phyloP scores from a whole-genome alignment of 805 yeast genomes.

The Kregervanrija pseudodelftensis region DNA sequence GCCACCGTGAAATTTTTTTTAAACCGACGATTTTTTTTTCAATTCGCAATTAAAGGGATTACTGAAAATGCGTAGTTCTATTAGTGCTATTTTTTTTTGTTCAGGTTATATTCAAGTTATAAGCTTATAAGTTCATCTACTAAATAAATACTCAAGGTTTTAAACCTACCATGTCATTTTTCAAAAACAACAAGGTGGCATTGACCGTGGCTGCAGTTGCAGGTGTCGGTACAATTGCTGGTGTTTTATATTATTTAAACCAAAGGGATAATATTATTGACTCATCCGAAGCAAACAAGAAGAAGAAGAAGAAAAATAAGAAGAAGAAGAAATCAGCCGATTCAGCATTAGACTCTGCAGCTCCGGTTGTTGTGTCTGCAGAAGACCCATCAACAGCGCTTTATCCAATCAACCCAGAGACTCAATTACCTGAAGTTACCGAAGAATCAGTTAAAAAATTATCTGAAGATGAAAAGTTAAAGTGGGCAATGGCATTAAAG shows the following conservation, averaged over 20 bases:
- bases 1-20: too few species aligned
- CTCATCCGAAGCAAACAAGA: slow-evolving; percentile 14
- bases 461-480: slow-evolving; percentile 45
- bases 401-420: slow-evolving; percentile 43
- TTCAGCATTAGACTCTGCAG: slow-evolving; percentile 7
- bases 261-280: slow-evolving; percentile 22
- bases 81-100: too few species aligned
- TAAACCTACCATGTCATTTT: slow-evolving; percentile 23
- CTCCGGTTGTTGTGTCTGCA: slow-evolving; percentile 11
- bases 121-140: too few species aligned
- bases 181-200: slow-evolving; percentile 43
- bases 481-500: slow-evolving; percentile 70
- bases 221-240: slow-evolving; percentile 42
- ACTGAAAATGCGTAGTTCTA: too few species aligned
- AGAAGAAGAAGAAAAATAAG: slow-evolving; percentile 32
- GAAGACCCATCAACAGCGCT: slow-evolving; percentile 6
- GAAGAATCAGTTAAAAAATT: slow-evolving; percentile 39
- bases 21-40: too few species aligned
- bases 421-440: slow-evolving; percentile 54
- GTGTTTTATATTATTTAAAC: slow-evolving; percentile 37
- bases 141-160: too few species aligned
- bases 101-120: too few species aligned
- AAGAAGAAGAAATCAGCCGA: slow-evolving; percentile 34
- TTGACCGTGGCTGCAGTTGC: slow-evolving; percentile 44
- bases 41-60: too few species aligned